Evolutionary conservation across 75 land plant species (phyloP).

Genomic region (Pseudotsuga menziesii): DNA sequence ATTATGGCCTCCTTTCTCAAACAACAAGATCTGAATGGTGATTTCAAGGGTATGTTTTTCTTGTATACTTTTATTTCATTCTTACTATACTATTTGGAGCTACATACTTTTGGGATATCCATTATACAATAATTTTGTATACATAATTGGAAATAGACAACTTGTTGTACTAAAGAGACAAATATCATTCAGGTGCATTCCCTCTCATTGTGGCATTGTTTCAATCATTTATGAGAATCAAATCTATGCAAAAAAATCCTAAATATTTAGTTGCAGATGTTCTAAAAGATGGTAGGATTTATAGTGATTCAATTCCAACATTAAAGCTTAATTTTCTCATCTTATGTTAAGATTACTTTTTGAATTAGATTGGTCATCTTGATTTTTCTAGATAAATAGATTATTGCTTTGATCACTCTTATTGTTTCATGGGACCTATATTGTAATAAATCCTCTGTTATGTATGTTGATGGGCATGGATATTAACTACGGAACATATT

Average conservation of each 20-base stretch:
- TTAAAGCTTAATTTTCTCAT: neutral
- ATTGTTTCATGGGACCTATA: neutral
- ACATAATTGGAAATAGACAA: neutral
- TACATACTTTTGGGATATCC: slow-evolving; percentile 45
- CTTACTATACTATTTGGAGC: slow-evolving; percentile 37
- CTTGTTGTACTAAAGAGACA: neutral
- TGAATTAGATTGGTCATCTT: neutral
- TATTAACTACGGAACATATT: slow-evolving; percentile 84
- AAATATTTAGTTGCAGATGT: slow-evolving; percentile 73
- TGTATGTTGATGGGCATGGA: slow-evolving; percentile 55
- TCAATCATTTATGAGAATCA: slow-evolving; percentile 43
- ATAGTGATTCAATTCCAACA: neutral
- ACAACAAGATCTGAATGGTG: slow-evolving; percentile 57
- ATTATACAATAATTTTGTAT: neutral
- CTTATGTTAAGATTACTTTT: neutral
- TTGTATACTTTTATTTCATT: slow-evolving; percentile 44
- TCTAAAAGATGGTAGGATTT: slow-evolving; percentile 56
- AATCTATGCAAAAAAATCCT: slow-evolving; percentile 43
- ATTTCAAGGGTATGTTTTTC: slow-evolving; percentile 53
- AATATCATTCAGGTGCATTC: slow-evolving; percentile 41
- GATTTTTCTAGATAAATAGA: neutral
- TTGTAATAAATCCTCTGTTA: neutral
- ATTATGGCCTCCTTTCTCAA: slow-evolving; percentile 40
- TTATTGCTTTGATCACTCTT: neutral
- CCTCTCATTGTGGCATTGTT: slow-evolving; percentile 76